Evolutionary conservation across 176 grass and related monocot species (phyloP).

Genomic region (Ensete ventricosum): DNA sequence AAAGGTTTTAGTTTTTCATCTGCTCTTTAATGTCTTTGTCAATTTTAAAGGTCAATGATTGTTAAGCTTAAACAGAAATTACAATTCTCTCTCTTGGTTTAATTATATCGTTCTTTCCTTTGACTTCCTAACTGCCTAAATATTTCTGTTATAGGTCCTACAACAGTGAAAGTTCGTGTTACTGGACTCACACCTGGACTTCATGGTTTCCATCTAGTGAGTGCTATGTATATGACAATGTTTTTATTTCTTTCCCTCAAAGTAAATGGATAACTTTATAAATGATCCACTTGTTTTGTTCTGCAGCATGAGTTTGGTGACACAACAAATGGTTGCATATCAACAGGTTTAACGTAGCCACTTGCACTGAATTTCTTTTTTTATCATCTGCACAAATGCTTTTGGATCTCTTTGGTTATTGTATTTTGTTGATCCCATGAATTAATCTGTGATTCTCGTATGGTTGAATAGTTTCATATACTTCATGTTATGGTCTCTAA

Average conservation of each 20-base stretch:
- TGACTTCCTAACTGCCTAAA: not conserved
- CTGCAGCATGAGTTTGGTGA: conserved; percentile 82
- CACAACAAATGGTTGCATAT: conserved; percentile 94
- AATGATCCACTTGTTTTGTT: not conserved
- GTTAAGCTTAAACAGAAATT: not conserved
- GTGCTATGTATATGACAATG: conserved; percentile 2
- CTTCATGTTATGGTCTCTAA: too few species aligned
- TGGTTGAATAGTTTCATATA: too few species aligned
- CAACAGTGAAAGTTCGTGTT: conserved; percentile 55
- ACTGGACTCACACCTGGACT: conserved; percentile 71
- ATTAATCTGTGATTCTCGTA: not conserved
- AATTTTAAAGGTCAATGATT: not conserved
- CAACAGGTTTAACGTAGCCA: conserved; percentile 41
- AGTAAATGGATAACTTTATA: not conserved
- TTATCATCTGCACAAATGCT: too few species aligned
- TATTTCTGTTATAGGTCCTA: conserved; percentile 42
- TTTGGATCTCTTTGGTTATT: too few species aligned
- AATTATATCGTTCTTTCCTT: not conserved
- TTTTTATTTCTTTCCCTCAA: not conserved
- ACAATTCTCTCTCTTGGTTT: not conserved
- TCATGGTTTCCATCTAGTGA: conserved; percentile 81
- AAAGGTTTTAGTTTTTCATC: too few species aligned
- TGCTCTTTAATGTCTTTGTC: too few species aligned
- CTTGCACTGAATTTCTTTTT: not conserved
- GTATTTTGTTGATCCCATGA: too few species aligned